phyloP scores from a whole-genome alignment of 805 yeast species.

The Maudiozyma saulgeensis region DNA sequence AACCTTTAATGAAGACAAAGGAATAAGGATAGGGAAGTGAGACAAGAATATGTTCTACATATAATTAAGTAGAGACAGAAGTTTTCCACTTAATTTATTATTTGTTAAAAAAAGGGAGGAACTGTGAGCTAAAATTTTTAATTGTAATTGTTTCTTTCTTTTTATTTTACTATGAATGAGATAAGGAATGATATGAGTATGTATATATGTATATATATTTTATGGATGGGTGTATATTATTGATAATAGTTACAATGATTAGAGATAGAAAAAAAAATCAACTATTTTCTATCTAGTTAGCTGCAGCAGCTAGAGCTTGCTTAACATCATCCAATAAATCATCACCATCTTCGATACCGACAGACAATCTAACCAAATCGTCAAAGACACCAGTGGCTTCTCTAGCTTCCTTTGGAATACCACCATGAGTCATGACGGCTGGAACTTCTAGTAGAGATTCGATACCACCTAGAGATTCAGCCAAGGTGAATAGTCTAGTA shows the following conservation, averaged over 20 bases:
- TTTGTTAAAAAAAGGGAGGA: too few species aligned
- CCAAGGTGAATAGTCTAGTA: conserved; percentile 72
- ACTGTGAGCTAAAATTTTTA: too few species aligned
- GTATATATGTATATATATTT: background rate
- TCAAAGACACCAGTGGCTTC: conserved; percentile 74
- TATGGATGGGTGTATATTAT: conserved; percentile 10
- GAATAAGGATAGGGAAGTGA: too few species aligned
- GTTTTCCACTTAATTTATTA: too few species aligned
- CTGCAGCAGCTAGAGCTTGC: conserved; percentile 48
- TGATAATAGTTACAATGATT: conserved; percentile 3
- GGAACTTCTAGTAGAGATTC: conserved; percentile 83
- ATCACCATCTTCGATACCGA: conserved; percentile 78
- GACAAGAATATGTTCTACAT: too few species aligned
- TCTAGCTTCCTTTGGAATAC: conserved; percentile 70
- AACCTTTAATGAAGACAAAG: too few species aligned
- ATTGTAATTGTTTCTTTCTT: background rate
- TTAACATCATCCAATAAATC: conserved; percentile 65
- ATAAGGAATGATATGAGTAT: background rate
- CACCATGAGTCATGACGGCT: conserved; percentile 87
- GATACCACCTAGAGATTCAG: conserved; percentile 86
- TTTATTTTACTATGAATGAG: background rate
- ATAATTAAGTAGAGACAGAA: too few species aligned
- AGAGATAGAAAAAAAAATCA: conserved; percentile 31
- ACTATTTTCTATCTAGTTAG: conserved; percentile 21
- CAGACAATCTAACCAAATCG: conserved; percentile 72